These are phyloP conservation scores for Mycena albidolilacea DNA, from an alignment of 768 basidiomycete species.

Conservation along the genomic window DNA sequence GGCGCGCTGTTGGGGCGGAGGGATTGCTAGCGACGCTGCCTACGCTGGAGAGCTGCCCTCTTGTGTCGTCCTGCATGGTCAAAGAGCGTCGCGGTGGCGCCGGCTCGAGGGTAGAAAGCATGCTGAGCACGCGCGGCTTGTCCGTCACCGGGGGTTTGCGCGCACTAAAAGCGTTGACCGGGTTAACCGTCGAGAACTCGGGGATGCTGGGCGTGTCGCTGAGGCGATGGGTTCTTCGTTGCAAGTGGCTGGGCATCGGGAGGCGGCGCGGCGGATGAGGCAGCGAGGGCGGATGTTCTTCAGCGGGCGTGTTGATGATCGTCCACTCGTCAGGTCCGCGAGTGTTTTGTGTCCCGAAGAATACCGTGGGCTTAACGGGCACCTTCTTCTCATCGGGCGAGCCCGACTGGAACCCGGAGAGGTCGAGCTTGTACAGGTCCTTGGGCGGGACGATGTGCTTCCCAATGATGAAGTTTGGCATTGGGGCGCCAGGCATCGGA, in stretches of 20 bases:
- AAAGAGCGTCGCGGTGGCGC: conserved; percentile 49
- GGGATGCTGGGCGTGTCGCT: conserved; percentile 62
- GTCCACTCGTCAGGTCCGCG: conserved; percentile 49
- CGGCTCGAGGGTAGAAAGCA: conserved; percentile 40
- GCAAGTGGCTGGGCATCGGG: conserved; percentile 19
- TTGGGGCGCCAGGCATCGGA: conserved; percentile 43
- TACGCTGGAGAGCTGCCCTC: conserved; percentile 3
- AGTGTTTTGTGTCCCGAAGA: conserved; percentile 29
- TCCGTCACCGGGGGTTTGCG: conserved; percentile 36
- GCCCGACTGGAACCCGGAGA: conserved; percentile 36
- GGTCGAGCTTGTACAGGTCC: conserved; percentile 63
- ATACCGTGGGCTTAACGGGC: conserved; percentile 23
- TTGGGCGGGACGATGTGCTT: conserved; percentile 71
- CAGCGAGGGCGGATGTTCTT: conserved; percentile 52
- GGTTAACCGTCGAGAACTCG: conserved; percentile 61
- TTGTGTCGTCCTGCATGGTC: conserved; percentile 34
- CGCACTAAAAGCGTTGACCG: conserved; percentile 62
- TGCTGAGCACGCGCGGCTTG: conserved; percentile 22
- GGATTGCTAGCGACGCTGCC: not conserved
- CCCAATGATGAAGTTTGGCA: conserved; percentile 51
- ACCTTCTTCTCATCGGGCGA: conserved; percentile 34
- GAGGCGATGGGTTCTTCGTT: conserved; percentile 21
- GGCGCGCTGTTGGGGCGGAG: conserved; percentile 23
- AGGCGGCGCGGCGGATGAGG: conserved; percentile 57
- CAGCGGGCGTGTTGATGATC: conserved; percentile 51